These are phyloP conservation scores for Solanum raphanifolium DNA, from an alignment of 257 asterid genomes.

Conservation along the genomic window DNA sequence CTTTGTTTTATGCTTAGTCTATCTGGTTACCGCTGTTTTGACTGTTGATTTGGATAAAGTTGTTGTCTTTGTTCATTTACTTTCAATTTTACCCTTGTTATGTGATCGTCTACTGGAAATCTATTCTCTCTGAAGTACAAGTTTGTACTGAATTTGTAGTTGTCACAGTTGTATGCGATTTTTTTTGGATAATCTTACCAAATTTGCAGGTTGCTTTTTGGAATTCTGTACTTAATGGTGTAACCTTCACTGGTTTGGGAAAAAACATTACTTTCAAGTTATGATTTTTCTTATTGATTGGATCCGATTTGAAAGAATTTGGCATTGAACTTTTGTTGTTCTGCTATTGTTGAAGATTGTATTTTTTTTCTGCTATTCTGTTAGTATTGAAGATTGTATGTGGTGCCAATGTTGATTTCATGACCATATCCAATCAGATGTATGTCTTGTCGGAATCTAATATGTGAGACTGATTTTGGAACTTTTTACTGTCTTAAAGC, in stretches of 20 bases:
- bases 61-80: neutral
- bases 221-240: neutral
- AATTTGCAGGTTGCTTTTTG: neutral
- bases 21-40: neutral
- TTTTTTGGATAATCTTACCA: neutral
- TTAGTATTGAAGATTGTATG: neutral
- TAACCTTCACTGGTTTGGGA: neutral
- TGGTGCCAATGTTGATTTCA: neutral
- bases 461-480: neutral
- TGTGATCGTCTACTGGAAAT: neutral
- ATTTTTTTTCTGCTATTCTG: neutral
- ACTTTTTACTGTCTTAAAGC: neutral
- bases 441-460: neutral
- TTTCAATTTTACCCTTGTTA: neutral
- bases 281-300: neutral
- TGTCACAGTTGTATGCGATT: neutral
- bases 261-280: neutral
- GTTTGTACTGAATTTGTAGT: neutral
- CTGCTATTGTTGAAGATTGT: neutral
- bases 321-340: neutral
- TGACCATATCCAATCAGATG: neutral
- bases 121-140: neutral
- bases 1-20: neutral
- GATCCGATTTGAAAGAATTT: neutral
- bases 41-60: neutral